Evolutionary conservation across 257 asterid genomes (phyloP).

Genomic region (Coffea eugenioides): DNA sequence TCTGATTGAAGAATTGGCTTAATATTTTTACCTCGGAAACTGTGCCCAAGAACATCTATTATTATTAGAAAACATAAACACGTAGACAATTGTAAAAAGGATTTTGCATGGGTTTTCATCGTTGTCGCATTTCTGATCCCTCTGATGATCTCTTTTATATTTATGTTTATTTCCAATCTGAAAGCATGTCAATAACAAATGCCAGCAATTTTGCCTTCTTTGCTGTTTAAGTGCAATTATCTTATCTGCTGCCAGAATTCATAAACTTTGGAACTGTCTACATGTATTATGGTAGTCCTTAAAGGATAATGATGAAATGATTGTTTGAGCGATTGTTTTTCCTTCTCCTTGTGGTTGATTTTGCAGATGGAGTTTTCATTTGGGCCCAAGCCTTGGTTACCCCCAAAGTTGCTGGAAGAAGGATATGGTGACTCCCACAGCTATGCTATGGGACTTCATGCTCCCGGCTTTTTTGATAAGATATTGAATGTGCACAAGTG

Average conservation of each 20-base stretch:
- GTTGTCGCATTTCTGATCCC: neutral
- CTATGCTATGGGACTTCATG: slow-evolving; percentile 90
- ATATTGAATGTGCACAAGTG: slow-evolving; percentile 76
- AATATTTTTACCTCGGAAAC: too few species aligned
- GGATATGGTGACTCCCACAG: slow-evolving; percentile 39
- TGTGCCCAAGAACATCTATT: too few species aligned
- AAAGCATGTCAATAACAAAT: neutral
- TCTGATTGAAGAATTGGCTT: too few species aligned
- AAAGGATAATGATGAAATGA: neutral
- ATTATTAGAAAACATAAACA: too few species aligned
- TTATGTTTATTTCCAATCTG: neutral
- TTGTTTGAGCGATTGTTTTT: slow-evolving; percentile 6
- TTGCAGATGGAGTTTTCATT: slow-evolving; percentile 95
- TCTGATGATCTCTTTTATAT: too few species aligned
- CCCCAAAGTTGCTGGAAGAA: slow-evolving; percentile 55
- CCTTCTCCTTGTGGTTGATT: slow-evolving; percentile 11
- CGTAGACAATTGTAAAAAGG: too few species aligned
- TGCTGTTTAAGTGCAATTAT: neutral
- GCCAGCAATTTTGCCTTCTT: neutral
- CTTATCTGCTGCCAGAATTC: neutral
- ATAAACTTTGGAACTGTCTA: neutral
- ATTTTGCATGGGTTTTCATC: too few species aligned
- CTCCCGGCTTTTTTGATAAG: slow-evolving; percentile 93
- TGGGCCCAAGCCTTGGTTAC: slow-evolving; percentile 84
- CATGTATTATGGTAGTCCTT: neutral